These are phyloP conservation scores for Fusarium piperis DNA, from an alignment of 2,329 filamentous ascomycete species.

Conservation along the genomic window DNA sequence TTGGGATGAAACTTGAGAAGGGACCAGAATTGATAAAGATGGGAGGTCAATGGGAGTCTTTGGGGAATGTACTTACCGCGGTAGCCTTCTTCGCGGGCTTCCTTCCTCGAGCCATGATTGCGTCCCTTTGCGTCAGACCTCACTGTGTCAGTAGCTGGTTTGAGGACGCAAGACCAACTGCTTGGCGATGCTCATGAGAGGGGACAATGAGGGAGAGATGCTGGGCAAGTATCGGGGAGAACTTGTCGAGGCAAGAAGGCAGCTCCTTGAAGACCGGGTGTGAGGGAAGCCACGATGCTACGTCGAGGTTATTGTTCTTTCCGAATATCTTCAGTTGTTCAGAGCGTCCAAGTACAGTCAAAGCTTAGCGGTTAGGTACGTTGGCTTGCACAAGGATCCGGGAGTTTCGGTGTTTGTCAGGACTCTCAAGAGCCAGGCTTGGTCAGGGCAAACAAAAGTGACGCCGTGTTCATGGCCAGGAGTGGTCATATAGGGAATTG, in stretches of 20 bases:
- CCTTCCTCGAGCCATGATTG: conserved; percentile 36
- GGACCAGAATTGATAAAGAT: conserved; percentile 35
- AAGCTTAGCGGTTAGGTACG: not conserved
- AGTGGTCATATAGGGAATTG: not conserved
- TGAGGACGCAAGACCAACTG: not conserved
- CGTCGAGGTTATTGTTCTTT: not conserved
- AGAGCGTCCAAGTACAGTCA: not conserved
- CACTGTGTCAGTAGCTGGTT: not conserved
- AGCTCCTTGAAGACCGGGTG: not conserved
- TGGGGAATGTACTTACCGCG: conserved; percentile 27
- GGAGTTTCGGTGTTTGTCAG: not conserved
- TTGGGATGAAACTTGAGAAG: conserved; percentile 26
- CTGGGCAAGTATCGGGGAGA: not conserved
- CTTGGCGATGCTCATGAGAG: not conserved
- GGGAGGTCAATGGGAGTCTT: conserved; percentile 7
- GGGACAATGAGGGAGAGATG: not conserved
- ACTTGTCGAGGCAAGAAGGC: not conserved
- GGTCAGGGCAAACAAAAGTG: not conserved
- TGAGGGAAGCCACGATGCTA: conserved; percentile 11
- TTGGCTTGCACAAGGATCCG: not conserved
- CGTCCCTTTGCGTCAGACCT: not conserved
- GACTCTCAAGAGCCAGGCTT: not conserved
- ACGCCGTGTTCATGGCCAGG: not conserved
- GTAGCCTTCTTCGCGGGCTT: conserved; percentile 15
- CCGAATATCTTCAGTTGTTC: not conserved